phyloP scores from a whole-genome alignment of 2,329 filamentous ascomycete species.

The Taxawa tesnikishii region DNA sequence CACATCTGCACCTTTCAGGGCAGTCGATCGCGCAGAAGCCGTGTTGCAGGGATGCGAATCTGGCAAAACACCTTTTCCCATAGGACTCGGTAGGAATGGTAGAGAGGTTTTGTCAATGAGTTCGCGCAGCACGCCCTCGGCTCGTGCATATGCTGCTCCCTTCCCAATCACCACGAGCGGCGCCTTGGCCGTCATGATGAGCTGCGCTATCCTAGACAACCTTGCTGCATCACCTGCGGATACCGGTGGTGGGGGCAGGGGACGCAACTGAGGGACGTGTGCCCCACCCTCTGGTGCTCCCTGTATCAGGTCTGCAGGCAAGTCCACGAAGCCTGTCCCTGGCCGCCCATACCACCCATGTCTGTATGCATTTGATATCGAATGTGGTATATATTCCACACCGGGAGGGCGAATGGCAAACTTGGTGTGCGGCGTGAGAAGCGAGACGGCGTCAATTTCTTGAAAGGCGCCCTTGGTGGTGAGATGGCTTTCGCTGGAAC shows the following conservation, averaged over 20 bases:
- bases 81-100: slow-evolving; percentile 45
- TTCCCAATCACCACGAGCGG: slow-evolving; percentile 45
- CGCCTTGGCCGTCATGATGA: slow-evolving; percentile 36
- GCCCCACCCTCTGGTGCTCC: slow-evolving; percentile 17
- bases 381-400: slow-evolving; percentile 32
- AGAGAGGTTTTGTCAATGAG: slow-evolving; percentile 36
- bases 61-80: slow-evolving; percentile 46
- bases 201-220: slow-evolving; percentile 27
- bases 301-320: slow-evolving; percentile 45
- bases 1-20: slow-evolving; percentile 41
- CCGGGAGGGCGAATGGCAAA: slow-evolving; percentile 33
- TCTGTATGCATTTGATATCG: slow-evolving; percentile 39
- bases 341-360: slow-evolving; percentile 42
- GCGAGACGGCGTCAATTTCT: slow-evolving; percentile 42
- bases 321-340: slow-evolving; percentile 41
- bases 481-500: slow-evolving; percentile 39
- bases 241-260: slow-evolving; percentile 27
- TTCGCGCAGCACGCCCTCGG: slow-evolving; percentile 31
- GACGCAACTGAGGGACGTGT: slow-evolving; percentile 8
- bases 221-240: slow-evolving; percentile 32
- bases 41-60: slow-evolving; percentile 41
- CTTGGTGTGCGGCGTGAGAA: slow-evolving; percentile 42
- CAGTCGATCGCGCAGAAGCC: slow-evolving; percentile 41
- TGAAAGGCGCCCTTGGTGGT: slow-evolving; percentile 44
- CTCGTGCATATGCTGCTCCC: slow-evolving; percentile 41